These are phyloP conservation scores for Petasospora fabianii DNA, from an alignment of 1,139 yeast species.

Conservation along the genomic window DNA sequence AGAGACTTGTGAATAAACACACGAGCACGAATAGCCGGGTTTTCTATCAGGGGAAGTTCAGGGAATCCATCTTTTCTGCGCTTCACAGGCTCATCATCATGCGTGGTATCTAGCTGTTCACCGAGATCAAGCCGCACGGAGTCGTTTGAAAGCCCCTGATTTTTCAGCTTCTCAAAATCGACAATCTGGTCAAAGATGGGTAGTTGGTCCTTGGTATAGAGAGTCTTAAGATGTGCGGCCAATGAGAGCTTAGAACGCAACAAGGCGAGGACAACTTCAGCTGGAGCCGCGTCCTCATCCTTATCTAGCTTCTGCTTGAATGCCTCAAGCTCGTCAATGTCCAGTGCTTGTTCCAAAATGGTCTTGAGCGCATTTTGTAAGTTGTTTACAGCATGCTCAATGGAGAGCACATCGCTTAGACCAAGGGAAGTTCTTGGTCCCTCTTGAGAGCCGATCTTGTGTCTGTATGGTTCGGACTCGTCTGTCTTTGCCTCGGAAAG, in stretches of 20 bases:
- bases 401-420: conserved; percentile 34
- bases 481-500: neutral
- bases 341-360: conserved; percentile 54
- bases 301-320: conserved; percentile 40
- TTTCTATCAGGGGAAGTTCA: conserved; percentile 61
- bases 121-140: conserved; percentile 10
- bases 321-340: conserved; percentile 38
- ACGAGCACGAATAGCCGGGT: conserved; percentile 55
- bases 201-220: conserved; percentile 45
- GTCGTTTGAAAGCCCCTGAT: conserved; percentile 11
- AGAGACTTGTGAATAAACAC: conserved; percentile 84
- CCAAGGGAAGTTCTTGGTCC: conserved; percentile 8
- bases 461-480: neutral
- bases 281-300: conserved; percentile 31
- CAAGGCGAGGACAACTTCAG: conserved; percentile 43
- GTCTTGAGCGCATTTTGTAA: conserved; percentile 51
- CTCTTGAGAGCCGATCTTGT: conserved; percentile 2
- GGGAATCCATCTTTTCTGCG: conserved; percentile 40
- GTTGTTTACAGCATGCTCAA: conserved; percentile 48
- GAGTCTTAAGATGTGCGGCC: conserved; percentile 56
- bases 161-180: conserved; percentile 28
- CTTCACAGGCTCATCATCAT: neutral
- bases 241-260: conserved; percentile 53
- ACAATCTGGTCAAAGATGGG: conserved; percentile 44
- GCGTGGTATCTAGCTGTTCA: neutral